These are phyloP conservation scores for Aphanocladium album DNA, from an alignment of 2,329 filamentous ascomycete species.

Conservation along the genomic window DNA sequence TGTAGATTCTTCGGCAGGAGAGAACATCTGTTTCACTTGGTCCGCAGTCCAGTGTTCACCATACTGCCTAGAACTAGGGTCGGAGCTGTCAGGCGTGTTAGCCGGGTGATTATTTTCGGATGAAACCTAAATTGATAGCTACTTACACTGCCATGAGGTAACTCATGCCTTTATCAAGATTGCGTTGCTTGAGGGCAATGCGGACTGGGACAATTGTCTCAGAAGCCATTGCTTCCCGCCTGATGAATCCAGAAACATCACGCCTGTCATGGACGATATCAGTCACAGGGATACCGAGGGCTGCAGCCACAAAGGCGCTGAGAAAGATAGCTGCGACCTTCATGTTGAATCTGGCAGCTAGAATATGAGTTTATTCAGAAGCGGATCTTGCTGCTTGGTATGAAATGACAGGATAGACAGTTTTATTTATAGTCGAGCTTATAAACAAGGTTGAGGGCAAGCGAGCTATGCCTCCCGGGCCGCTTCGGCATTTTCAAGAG, in stretches of 20 bases:
- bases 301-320: neutral
- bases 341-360: neutral
- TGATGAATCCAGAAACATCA: neutral
- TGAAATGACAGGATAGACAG: neutral
- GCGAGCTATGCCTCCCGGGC: neutral
- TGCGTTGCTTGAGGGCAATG: slow-evolving; percentile 4
- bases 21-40: neutral
- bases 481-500: neutral
- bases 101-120: neutral
- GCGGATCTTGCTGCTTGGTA: neutral
- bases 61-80: slow-evolving; percentile 1
- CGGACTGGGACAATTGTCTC: neutral
- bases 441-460: neutral
- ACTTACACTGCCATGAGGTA: neutral
- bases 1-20: slow-evolving; percentile 33
- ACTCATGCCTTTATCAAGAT: slow-evolving; percentile 4
- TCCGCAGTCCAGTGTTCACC: slow-evolving; percentile 1
- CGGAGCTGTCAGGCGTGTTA: neutral
- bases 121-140: neutral
- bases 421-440: neutral
- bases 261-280: neutral
- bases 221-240: neutral
- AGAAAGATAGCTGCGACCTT: neutral
- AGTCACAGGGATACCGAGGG: neutral
- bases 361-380: neutral